Percentiles rank a stretch among this genome's conserved stretches.
Conservation (phyloP, 768 basidiomycete genomes). For the Suillus placidus region DNA sequence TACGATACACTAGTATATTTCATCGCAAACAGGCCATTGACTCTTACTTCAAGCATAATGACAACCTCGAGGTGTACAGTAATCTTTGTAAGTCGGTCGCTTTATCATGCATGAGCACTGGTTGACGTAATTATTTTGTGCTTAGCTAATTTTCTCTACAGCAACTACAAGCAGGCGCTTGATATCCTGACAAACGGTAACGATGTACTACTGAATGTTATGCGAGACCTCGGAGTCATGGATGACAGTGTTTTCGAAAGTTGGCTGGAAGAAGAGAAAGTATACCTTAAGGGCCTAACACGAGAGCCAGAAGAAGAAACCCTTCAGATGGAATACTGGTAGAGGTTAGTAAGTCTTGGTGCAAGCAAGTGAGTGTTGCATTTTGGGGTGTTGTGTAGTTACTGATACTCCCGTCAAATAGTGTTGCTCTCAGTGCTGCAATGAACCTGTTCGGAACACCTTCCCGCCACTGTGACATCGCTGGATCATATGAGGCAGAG, state of each 20-base stretch:
- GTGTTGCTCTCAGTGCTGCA: not conserved
- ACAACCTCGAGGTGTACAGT: constrained; percentile 1
- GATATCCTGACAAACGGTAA: constrained; percentile 14
- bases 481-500: too few species aligned
- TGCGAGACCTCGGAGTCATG: constrained; percentile 13
- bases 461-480: too few species aligned
- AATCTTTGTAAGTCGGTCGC: constrained; percentile 10
- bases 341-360: constrained; percentile 8
- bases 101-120: too few species aligned
- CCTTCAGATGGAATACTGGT: too few species aligned
- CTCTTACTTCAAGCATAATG: not conserved
- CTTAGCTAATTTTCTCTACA: constrained; percentile 13
- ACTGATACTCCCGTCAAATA: not conserved
- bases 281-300: constrained; percentile 1
- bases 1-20: constrained; percentile 19
- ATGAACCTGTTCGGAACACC: too few species aligned
- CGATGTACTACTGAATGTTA: not conserved
- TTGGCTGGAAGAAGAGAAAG: constrained; percentile 17
- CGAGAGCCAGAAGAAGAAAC: constrained; percentile 17
- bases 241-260: constrained; percentile 6
- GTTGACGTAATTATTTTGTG: too few species aligned
- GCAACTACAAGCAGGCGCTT: constrained; percentile 19
- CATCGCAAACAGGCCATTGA: constrained; percentile 22
- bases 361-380: constrained; percentile 10
- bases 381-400: not conserved